These are phyloP conservation scores for Aspergillus ellipticus DNA, from an alignment of 495 filamentous ascomycete species.

Conservation along the genomic window DNA sequence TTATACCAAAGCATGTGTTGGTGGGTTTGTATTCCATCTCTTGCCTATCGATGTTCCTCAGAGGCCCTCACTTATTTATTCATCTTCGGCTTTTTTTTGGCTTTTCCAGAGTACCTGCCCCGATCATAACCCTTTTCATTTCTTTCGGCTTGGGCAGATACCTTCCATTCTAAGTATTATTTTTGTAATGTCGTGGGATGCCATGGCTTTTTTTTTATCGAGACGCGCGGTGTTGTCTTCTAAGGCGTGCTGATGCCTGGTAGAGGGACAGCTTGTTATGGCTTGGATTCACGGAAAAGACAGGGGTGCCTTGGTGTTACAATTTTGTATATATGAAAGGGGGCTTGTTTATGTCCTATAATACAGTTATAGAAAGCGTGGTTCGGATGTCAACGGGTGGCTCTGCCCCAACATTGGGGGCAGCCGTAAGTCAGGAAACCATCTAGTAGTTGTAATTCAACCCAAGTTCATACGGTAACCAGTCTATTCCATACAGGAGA, in stretches of 20 bases:
- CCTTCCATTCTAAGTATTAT: constrained; percentile 17
- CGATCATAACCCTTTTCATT: background rate
- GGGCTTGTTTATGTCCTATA: constrained; percentile 11
- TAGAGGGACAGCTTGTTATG: background rate
- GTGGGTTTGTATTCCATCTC: constrained; percentile 24
- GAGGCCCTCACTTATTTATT: constrained; percentile 9
- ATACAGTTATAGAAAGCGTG: constrained; percentile 18
- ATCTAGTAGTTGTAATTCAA: no score
- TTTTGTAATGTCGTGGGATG: constrained; percentile 15
- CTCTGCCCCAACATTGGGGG: no score
- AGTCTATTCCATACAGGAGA: no score
- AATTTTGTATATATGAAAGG: constrained; percentile 21
- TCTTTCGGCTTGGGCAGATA: constrained; percentile 6
- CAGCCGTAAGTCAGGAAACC: no score
- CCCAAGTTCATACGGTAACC: no score
- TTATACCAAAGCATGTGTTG: constrained; percentile 25
- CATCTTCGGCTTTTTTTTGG: background rate
- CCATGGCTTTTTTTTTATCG: background rate
- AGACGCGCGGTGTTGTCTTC: background rate
- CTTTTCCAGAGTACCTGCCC: background rate
- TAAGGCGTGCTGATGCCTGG: background rate
- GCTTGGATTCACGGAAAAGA: background rate
- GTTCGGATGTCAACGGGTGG: background rate
- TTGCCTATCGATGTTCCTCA: background rate
- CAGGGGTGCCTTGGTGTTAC: constrained; percentile 3